Evolutionary conservation across 2,329 filamentous ascomycete species (phyloP), one percentile per base, ranked within the genome.

Genomic region (Aspergillus sojae): DNA sequence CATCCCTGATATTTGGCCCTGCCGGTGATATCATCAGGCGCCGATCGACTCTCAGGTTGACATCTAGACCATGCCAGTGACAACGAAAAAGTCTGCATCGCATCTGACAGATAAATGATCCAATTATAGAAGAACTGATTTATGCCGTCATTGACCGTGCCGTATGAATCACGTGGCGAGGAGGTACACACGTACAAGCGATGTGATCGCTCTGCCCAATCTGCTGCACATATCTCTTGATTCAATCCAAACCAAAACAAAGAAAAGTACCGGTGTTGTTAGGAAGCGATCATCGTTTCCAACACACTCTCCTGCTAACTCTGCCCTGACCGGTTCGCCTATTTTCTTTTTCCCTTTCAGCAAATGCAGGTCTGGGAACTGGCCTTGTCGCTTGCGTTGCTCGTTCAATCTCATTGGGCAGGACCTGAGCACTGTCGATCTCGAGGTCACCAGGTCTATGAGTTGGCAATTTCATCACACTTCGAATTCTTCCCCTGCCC

Each of bases 361-460:
- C 30, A 55, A n/a, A 55, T 39, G 52, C 52, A 55, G 52, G 32
- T 55, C 52, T 39, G 52, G 34, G 52, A 55, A 55, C 52, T 39
- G 30, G 21, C 21, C 48, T 21, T 52, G 48, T 52, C 48, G 48
- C 48, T 52, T 52, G 28, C 34, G 52, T 55, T 55, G 32, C 11
- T 55, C 32, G 34, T 26, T 26, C 14, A 55, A 55, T 55, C 26
- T 39, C 52, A 55, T 63, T 55, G 39, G 60, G 58, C 53, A 52
- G 65, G 60, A 45, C 57, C 62, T 59, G 58, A 58, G 52, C 57
- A 54, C 67, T 70, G 73, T 73, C 71, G 72, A 74, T 75, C 72
- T 62, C 56, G 63, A 66, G 68, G 74, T 76, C 74, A 76, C 72
- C 74, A 67, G 74, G 74, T 74, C 74, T 72, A 70, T 76, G 74